Base-by-base conservation (phyloP, 768 basidiomycete species). In the Roridomyces roridus region DNA sequence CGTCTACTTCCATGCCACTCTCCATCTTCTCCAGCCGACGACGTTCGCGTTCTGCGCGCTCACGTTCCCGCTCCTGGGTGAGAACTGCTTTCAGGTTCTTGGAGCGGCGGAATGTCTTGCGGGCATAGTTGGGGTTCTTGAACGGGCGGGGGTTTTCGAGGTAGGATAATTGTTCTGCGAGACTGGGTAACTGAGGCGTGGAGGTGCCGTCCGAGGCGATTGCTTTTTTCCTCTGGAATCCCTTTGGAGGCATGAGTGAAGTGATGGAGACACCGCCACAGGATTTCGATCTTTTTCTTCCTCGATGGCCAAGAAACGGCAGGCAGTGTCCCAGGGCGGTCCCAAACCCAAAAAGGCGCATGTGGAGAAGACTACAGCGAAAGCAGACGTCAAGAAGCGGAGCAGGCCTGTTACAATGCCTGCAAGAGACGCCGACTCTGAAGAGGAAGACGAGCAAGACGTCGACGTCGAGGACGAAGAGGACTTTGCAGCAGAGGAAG, bases 81-180 rank as follows among this genome's bases (percentile, higher is more conserved):
- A 94, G 76, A 2, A 94, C 86, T 3, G 85, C 79, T 72, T 94
- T 94, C 65, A 92, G 68, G 62, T 92, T 91, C 77, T 91, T 92
- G 20, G 89, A 84, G 20, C 91, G 80, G 8, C 91, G 79, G 10
- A 24, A 89, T 7, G 80, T 66, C 63, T 91, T 91, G 72, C 88
- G 91, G 7, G 77, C 77, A 65, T 91, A 90, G 24, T 78, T 69
- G 0, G 84, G 79, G 62, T 87, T 91, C 72, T 94, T 94, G 77
- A 94, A 94, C 0, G 91, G 88, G 0, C 88, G 81, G 0, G 88
- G 86, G 24, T 71, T 71, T 53, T 91, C 83, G 3, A 89, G 74
- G 64, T 88, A 89, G 0, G 91, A 93, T 17, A 92, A 73, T 50
- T 89, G 85, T 63, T 90, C 90, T 10, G 85, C 86, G 42, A 92